phyloP scores from a whole-genome alignment of 169 alveolate species.

The Plasmodium blacklocki region DNA sequence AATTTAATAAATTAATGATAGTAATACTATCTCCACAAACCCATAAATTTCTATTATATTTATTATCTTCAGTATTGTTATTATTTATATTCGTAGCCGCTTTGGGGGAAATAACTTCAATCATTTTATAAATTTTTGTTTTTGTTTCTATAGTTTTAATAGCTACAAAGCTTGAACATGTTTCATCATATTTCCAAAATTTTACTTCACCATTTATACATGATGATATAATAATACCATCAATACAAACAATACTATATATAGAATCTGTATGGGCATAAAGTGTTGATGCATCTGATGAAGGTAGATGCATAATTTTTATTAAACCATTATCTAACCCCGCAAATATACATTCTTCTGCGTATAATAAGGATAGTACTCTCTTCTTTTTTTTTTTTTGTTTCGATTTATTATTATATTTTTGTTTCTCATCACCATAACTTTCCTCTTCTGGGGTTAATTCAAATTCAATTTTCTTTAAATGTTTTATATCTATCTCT shows the following conservation, averaged over 20 bases:
- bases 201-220: constrained; percentile 73
- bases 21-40: constrained; percentile 77
- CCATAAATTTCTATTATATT: constrained; percentile 66
- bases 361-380: constrained; percentile 64
- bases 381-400: constrained; percentile 49
- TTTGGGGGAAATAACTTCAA: constrained; percentile 58
- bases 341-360: constrained; percentile 78
- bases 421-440: constrained; percentile 48
- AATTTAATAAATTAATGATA: constrained; percentile 53
- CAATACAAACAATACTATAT: constrained; percentile 73
- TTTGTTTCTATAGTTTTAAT: constrained; percentile 65
- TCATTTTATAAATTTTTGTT: constrained; percentile 75
- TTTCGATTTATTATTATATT: constrained; percentile 28
- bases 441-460: constrained; percentile 71
- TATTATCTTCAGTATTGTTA: constrained; percentile 30
- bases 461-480: constrained; percentile 67
- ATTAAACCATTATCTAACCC: constrained; percentile 74
- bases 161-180: constrained; percentile 52
- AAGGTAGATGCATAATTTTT: constrained; percentile 73
- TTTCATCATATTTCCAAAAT: constrained; percentile 75
- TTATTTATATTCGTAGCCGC: constrained; percentile 1
- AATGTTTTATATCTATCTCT: constrained; percentile 73
- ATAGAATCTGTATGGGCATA: constrained; percentile 73
- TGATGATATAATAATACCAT: constrained; percentile 71
- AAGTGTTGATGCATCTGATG: constrained; percentile 74